These are phyloP conservation scores for Microsporum ferrugineum DNA, from an alignment of 2,329 filamentous ascomycete species.

Conservation along the genomic window DNA sequence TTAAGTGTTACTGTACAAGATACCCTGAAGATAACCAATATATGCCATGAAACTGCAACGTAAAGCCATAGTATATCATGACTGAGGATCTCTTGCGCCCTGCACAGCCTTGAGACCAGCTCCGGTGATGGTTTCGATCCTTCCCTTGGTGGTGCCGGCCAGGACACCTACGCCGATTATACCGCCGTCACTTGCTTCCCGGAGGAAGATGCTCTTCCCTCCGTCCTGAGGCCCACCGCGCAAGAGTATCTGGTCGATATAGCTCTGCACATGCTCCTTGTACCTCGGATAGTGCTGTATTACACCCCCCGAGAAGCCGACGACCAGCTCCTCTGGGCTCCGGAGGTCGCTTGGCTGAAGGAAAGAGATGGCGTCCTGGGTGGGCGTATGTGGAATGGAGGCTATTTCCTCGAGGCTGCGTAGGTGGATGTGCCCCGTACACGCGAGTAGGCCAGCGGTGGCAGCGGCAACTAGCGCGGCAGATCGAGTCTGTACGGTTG, in stretches of 20 bases:
- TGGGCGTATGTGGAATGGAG: neutral
- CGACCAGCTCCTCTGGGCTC: slow-evolving; percentile 48
- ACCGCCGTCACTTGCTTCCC: slow-evolving; percentile 41
- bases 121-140: slow-evolving; percentile 3
- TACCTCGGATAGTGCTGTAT: slow-evolving; percentile 66
- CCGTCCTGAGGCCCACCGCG: slow-evolving; percentile 30
- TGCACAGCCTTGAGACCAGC: neutral
- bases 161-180: slow-evolving; percentile 43
- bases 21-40: too few species aligned
- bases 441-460: slow-evolving; percentile 53
- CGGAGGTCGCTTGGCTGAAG: neutral
- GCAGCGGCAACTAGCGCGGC: slow-evolving; percentile 60
- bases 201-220: slow-evolving; percentile 38
- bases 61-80: neutral
- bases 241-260: slow-evolving; percentile 47
- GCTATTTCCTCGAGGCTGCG: slow-evolving; percentile 16
- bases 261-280: slow-evolving; percentile 53
- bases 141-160: slow-evolving; percentile 32
- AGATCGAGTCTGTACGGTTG: slow-evolving; percentile 56
- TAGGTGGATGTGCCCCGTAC: slow-evolving; percentile 51
- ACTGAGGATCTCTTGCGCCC: neutral
- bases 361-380: neutral
- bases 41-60: too few species aligned
- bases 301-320: slow-evolving; percentile 69
- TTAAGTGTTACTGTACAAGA: too few species aligned